Evolutionary conservation across 2,329 filamentous ascomycete species (phyloP).

Genomic region (Nemania sp.): DNA sequence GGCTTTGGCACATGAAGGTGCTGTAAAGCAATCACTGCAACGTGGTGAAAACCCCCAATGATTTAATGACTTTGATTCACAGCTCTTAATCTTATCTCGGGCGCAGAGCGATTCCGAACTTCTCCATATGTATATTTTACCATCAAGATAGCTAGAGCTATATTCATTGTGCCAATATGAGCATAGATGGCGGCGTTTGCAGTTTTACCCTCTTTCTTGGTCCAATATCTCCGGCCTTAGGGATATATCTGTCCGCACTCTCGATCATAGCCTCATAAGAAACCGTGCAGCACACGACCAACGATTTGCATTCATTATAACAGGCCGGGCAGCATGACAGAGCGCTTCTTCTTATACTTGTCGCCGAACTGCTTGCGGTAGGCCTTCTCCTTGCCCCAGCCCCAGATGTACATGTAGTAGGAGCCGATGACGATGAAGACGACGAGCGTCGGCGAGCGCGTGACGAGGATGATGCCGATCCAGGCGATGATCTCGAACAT

Average conservation of each 20-base stretch:
- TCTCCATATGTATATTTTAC: slow-evolving; percentile 11
- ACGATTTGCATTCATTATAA: slow-evolving; percentile 53
- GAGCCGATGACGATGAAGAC: slow-evolving; percentile 76
- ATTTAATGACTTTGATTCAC: neutral
- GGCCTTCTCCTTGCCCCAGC: slow-evolving; percentile 84
- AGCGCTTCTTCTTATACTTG: slow-evolving; percentile 94
- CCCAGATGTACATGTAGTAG: slow-evolving; percentile 85
- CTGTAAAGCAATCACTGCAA: too few relatives aligned
- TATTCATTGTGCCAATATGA: neutral
- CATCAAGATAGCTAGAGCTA: slow-evolving; percentile 6
- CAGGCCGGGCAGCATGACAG: slow-evolving; percentile 77
- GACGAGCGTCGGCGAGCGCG: slow-evolving; percentile 75
- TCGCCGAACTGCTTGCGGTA: slow-evolving; percentile 91
- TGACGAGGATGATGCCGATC: slow-evolving; percentile 79
- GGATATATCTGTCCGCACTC: too few relatives aligned
- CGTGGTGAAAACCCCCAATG: neutral
- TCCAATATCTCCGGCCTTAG: too few relatives aligned
- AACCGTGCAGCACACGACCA: too few relatives aligned
- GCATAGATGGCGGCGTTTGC: too few relatives aligned
- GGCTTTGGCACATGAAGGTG: neutral
- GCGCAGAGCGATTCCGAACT: too few relatives aligned
- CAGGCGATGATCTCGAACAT: slow-evolving; percentile 89
- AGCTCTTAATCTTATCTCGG: neutral
- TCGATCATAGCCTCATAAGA: too few relatives aligned
- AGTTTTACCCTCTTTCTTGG: too few relatives aligned